phyloP scores from a whole-genome alignment of 1,139 yeast genomes.

The Kodamaea sp. region DNA sequence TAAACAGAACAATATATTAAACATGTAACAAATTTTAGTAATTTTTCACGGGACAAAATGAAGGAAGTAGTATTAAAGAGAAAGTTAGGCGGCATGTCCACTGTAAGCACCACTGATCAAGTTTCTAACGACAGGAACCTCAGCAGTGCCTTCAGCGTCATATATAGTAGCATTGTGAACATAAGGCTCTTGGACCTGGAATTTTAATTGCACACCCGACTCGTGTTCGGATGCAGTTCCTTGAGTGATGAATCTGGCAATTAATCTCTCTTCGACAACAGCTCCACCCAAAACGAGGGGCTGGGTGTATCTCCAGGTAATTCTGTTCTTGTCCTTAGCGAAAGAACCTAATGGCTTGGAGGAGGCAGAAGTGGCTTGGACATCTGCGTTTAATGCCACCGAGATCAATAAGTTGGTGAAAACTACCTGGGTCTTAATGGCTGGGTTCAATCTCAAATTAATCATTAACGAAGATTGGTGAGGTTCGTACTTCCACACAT shows the following conservation, averaged over 20 bases:
- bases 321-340: conserved; percentile 78
- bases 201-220: conserved; percentile 70
- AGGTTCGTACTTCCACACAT: conserved; percentile 86
- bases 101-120: conserved; percentile 40
- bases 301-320: conserved; percentile 73
- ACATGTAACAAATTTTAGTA: no score
- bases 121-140: conserved; percentile 34
- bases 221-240: conserved; percentile 64
- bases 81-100: conserved; percentile 22
- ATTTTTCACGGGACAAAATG: no score
- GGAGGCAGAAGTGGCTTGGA: conserved; percentile 67
- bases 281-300: conserved; percentile 44
- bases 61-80: no score
- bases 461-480: conserved; percentile 85
- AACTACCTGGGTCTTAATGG: conserved; percentile 28
- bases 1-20: no score
- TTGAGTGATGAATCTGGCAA: conserved; percentile 70
- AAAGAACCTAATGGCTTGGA: conserved; percentile 91
- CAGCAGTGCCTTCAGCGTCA: conserved; percentile 20
- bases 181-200: conserved; percentile 39
- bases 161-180: conserved; percentile 24
- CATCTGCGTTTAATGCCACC: conserved; percentile 50
- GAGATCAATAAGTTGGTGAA: conserved; percentile 68
- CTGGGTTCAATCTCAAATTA: conserved; percentile 61
- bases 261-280: conserved; percentile 55